Evolutionary conservation across 2,329 filamentous ascomycete genomes (phyloP).

Genomic region (Ilyonectria sp.): DNA sequence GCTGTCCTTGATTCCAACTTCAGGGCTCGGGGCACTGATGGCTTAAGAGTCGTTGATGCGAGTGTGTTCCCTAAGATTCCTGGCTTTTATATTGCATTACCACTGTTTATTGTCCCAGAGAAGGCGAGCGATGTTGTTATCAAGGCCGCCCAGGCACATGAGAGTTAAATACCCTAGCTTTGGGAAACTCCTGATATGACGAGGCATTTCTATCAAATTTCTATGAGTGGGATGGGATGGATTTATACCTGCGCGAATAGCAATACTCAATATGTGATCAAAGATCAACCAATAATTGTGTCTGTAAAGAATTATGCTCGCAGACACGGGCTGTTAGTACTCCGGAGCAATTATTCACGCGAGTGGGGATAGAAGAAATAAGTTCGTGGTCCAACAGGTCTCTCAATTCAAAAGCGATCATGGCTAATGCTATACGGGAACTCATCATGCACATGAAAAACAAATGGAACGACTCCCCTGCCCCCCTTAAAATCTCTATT

Average conservation of each 20-base stretch:
- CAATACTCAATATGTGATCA: too few relatives aligned
- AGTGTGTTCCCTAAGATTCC: constrained; percentile 61
- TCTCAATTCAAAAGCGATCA: constrained; percentile 28
- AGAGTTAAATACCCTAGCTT: neutral
- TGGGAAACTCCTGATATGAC: neutral
- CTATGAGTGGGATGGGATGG: too few relatives aligned
- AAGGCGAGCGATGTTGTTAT: constrained; percentile 64
- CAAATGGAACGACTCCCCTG: constrained; percentile 27
- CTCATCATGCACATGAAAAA: constrained; percentile 29
- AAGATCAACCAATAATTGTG: too few relatives aligned
- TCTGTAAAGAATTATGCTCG: too few relatives aligned
- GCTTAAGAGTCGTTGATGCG: constrained; percentile 74
- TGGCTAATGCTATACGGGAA: constrained; percentile 22
- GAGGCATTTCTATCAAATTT: too few relatives aligned
- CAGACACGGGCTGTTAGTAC: neutral
- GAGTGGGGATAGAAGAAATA: neutral
- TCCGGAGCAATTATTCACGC: neutral
- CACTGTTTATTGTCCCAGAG: constrained; percentile 63
- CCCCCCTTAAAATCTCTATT: constrained; percentile 15
- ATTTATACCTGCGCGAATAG: too few relatives aligned
- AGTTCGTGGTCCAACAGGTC: constrained; percentile 19
- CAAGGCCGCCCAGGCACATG: constrained; percentile 33
- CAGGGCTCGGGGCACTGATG: constrained; percentile 68
- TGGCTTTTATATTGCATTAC: constrained; percentile 39
- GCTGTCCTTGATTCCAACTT: constrained; percentile 73